Evolutionary conservation across 208 protist genomes (phyloP).

Genomic region (Herpetomonas tarakana): DNA sequence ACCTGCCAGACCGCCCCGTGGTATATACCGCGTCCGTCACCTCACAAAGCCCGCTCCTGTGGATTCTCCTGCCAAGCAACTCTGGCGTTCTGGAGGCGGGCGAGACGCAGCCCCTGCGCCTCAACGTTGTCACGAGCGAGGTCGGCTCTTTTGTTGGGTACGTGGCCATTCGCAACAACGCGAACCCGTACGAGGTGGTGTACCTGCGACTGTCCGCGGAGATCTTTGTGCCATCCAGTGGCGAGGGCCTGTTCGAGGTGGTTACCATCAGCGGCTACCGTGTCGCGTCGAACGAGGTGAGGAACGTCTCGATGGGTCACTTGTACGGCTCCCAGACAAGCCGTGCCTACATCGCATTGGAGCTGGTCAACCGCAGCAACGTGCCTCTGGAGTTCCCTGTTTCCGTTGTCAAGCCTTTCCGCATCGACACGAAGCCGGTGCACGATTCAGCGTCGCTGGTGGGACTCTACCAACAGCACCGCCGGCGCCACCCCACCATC

Average conservation of each 20-base stretch:
- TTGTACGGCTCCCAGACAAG: constrained; percentile 62
- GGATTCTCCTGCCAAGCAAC: constrained; percentile 57
- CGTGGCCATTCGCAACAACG: constrained; percentile 64
- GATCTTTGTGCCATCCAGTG: constrained; percentile 57
- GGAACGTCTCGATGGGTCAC: constrained; percentile 57
- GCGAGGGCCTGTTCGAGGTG: constrained; percentile 79
- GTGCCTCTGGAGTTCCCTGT: constrained; percentile 83
- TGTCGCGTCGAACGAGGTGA: constrained; percentile 34
- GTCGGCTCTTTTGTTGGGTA: constrained; percentile 81
- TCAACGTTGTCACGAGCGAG: constrained; percentile 69
- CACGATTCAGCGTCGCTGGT: constrained; percentile 4
- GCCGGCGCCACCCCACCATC: neutral
- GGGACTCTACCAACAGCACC: neutral
- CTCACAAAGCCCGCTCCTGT: constrained; percentile 78
- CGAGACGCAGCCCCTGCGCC: constrained; percentile 67
- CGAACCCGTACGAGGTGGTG: constrained; percentile 54
- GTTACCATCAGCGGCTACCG: constrained; percentile 50
- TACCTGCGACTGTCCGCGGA: constrained; percentile 79
- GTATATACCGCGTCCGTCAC: constrained; percentile 65
- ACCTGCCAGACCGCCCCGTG: constrained; percentile 40
- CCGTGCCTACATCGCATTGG: constrained; percentile 56
- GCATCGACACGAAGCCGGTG: constrained; percentile 63
- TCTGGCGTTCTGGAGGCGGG: constrained; percentile 45
- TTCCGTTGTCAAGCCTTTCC: constrained; percentile 80
- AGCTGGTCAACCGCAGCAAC: constrained; percentile 71